These are phyloP conservation scores for Erodium chrysanthum DNA, from an alignment of 441 rosid species.

Conservation along the genomic window DNA sequence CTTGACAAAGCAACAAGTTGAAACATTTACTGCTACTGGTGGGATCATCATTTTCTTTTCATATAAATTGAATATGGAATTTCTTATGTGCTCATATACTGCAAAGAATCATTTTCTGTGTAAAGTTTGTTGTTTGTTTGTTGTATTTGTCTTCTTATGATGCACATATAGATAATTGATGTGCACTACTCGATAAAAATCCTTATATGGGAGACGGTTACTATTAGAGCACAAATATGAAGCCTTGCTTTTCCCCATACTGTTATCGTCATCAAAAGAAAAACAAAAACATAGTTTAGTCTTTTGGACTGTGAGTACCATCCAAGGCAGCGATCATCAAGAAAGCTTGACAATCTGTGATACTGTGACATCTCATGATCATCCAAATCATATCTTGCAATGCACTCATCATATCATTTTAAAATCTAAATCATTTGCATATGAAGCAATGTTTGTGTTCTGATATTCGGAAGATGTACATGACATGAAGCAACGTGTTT, in stretches of 20 bases:
- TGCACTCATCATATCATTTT: background rate
- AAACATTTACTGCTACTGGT: background rate
- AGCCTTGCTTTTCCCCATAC: background rate
- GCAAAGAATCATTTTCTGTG: background rate
- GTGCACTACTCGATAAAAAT: background rate
- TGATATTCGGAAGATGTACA: too few relatives aligned
- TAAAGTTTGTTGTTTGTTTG: background rate
- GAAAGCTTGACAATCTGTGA: background rate
- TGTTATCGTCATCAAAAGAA: background rate
- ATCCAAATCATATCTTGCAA: background rate
- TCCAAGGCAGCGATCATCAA: too few relatives aligned
- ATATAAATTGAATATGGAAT: background rate
- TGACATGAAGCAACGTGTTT: background rate
- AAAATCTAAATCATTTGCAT: background rate
- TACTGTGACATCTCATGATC: background rate
- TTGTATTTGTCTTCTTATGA: slow-evolving; percentile 1
- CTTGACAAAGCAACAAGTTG: background rate
- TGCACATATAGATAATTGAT: too few relatives aligned
- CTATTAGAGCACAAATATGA: background rate
- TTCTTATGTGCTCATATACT: background rate
- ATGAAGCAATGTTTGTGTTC: background rate
- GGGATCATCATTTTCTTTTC: background rate
- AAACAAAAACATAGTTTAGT: background rate
- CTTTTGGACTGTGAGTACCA: background rate
- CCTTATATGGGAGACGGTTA: background rate